Percentiles rank a stretch among this genome's conserved stretches.
These are phyloP conservation scores for Jamesozyma rosinii DNA, from an alignment of 805 yeast species.

Conservation along the genomic window DNA sequence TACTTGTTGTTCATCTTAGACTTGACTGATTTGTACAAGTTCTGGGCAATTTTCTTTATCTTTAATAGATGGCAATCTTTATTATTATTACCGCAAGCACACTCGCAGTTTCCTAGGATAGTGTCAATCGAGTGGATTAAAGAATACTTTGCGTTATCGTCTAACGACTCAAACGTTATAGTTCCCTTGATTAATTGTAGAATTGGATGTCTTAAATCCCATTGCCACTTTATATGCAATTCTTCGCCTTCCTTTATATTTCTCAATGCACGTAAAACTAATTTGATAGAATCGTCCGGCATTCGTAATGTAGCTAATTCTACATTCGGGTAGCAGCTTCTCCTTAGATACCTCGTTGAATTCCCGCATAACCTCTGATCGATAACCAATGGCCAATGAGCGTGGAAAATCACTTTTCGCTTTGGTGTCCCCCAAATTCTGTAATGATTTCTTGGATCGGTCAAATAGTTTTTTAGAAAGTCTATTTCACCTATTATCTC, in stretches of 20 bases:
- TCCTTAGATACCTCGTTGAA: constrained; percentile 61
- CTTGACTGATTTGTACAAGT: constrained; percentile 50
- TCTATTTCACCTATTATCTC: constrained; percentile 71
- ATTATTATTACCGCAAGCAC: constrained; percentile 40
- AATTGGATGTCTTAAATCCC: constrained; percentile 77
- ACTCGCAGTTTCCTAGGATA: constrained; percentile 53
- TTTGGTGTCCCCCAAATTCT: constrained; percentile 59
- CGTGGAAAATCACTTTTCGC: constrained; percentile 50
- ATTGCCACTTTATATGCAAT: constrained; percentile 74
- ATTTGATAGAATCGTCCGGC: constrained; percentile 34
- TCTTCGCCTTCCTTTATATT: constrained; percentile 59
- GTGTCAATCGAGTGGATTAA: constrained; percentile 55
- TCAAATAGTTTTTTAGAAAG: constrained; percentile 49
- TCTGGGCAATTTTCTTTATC: constrained; percentile 52
- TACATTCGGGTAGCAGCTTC: constrained; percentile 71
- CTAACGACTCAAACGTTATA: constrained; percentile 45
- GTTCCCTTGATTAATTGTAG: constrained; percentile 38
- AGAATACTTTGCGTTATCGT: constrained; percentile 42
- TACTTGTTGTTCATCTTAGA: constrained; percentile 29
- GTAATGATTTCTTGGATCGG: constrained; percentile 69
- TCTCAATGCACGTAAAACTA: constrained; percentile 48
- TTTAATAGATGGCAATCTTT: constrained; percentile 49
- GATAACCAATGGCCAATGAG: constrained; percentile 51
- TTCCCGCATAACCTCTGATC: constrained; percentile 86
- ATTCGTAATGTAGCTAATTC: constrained; percentile 42